Percentiles rank a stretch among this genome's conserved stretches.
Conservation (phyloP, 1,139 yeast species). For the Yamadazyma mexicana region DNA sequence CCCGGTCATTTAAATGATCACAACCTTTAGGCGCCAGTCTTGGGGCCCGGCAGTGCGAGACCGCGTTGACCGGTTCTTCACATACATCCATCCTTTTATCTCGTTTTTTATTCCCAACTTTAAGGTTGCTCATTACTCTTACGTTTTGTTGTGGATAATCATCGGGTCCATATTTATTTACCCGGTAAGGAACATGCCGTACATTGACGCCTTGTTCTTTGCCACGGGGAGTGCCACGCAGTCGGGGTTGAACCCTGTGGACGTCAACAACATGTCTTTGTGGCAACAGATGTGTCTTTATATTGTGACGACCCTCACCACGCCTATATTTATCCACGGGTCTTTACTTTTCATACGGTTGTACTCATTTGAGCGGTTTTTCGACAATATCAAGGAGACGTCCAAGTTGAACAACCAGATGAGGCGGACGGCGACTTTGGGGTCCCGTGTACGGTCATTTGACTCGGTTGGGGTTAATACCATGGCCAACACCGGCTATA, state of each 20-base stretch:
- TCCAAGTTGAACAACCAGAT: conserved; percentile 75
- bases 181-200: conserved; percentile 65
- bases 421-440: conserved; percentile 71
- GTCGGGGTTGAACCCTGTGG: conserved; percentile 85
- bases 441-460: conserved; percentile 48
- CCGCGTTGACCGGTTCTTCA: conserved; percentile 7
- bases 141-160: conserved; percentile 54
- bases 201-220: conserved; percentile 79
- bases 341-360: conserved; percentile 75
- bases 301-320: conserved; percentile 61
- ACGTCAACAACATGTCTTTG: conserved; percentile 57
- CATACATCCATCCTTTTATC: conserved; percentile 42
- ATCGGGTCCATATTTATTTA: conserved; percentile 72
- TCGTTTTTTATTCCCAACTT: conserved; percentile 66
- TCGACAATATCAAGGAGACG: conserved; percentile 74
- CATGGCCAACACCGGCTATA: conserved; percentile 35
- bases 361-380: conserved; percentile 86
- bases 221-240: conserved; percentile 81
- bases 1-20: not conserved
- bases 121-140: conserved; percentile 74
- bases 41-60: conserved; percentile 6
- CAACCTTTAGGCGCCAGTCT: not conserved
- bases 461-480: conserved; percentile 39
- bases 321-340: conserved; percentile 89
- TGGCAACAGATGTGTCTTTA: conserved; percentile 80